Conservation (phyloP, 805 yeast genomes). For the Helenozyma rhizophorensis region DNA sequence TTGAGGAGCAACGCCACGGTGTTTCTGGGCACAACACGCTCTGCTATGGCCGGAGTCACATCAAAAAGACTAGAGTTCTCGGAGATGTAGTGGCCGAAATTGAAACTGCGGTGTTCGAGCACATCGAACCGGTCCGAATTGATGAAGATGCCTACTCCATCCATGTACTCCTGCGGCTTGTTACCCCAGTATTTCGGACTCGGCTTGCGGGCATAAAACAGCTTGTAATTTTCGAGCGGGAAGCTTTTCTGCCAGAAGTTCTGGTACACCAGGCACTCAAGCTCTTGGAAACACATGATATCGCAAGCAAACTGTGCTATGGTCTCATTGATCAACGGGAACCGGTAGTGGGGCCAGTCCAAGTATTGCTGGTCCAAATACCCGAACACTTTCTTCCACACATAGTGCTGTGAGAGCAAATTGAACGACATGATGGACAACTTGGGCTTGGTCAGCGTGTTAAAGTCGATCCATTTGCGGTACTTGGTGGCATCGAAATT, state of each 20-base stretch:
- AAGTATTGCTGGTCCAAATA: slow-evolving; percentile 45
- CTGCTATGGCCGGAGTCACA: slow-evolving; percentile 27
- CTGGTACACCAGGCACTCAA: slow-evolving; percentile 41
- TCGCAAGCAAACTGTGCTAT: slow-evolving; percentile 43
- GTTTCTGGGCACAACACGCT: slow-evolving; percentile 42
- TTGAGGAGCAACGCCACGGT: slow-evolving; percentile 55
- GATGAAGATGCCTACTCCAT: slow-evolving; percentile 56
- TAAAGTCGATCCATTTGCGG: slow-evolving; percentile 17
- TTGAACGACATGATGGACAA: slow-evolving; percentile 39
- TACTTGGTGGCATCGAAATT: slow-evolving; percentile 21
- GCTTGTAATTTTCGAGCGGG: slow-evolving; percentile 36
- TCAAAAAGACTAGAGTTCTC: slow-evolving; percentile 23
- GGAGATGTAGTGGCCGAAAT: slow-evolving; percentile 25
- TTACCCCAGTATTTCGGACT: slow-evolving; percentile 51
- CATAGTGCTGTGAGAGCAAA: slow-evolving; percentile 49
- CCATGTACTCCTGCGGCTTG: slow-evolving; percentile 41
- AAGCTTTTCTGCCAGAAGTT: slow-evolving; percentile 35
- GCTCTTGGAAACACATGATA: slow-evolving; percentile 58
- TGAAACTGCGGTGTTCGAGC: slow-evolving; percentile 24
- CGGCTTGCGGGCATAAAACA: slow-evolving; percentile 46
- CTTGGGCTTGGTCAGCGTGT: slow-evolving; percentile 1
- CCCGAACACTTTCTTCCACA: slow-evolving; percentile 55
- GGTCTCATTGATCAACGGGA: slow-evolving; percentile 26
- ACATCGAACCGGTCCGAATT: slow-evolving; percentile 46
- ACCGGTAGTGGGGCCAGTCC: slow-evolving; percentile 47